Base-by-base conservation (phyloP, 495 filamentous ascomycete species). In the Cairneyella variabilis region DNA sequence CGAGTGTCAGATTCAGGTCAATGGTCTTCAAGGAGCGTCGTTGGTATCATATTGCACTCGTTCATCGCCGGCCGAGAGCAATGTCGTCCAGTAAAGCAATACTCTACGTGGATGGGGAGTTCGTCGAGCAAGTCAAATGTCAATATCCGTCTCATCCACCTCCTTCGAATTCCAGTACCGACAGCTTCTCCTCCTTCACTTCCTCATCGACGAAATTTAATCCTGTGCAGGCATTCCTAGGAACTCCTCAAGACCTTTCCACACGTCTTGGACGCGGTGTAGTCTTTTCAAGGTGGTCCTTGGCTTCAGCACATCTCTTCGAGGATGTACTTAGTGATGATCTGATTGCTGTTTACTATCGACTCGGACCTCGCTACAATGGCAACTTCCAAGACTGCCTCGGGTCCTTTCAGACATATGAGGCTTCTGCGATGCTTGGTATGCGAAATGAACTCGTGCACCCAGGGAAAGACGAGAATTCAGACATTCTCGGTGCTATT, bases 381-480 rank as follows among this genome's bases (percentile, higher is more conserved):
- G 93, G 93, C 1, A 97, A 97, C 64, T 96, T 92, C 60, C 93
- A 98, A 65, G 93, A 98, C 64, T 91, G 90, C 56, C 76, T 98
- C 18, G 93, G 93, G 9, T 92, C 91, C 14, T 96, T 98, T 62
- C 91, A 97, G 64, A 98, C 93, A 0, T 98, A 97, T 64, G 85
- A 85, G 55, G 91, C 95, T n/a, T 97, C 95, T 21, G 91, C 93
- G 16, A 82, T 88, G 22, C 71, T 98, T 22, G 91, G 92, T 52
- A 75, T 97, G 47, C 86, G 90, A 45, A 96, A 97, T 64, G 93
- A 98, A 64, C 79, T 89, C 44, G 79, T 96, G 21, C 90, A 96
- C 65, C 86, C 90, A 10, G 92, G 90, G 7, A 95, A 90, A 65
- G 88, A 92, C 58, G 91, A 97, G 59, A 84, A 79, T 47, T 97